Conservation (phyloP, 768 basidiomycete genomes). For the Baorangia bicolor region DNA sequence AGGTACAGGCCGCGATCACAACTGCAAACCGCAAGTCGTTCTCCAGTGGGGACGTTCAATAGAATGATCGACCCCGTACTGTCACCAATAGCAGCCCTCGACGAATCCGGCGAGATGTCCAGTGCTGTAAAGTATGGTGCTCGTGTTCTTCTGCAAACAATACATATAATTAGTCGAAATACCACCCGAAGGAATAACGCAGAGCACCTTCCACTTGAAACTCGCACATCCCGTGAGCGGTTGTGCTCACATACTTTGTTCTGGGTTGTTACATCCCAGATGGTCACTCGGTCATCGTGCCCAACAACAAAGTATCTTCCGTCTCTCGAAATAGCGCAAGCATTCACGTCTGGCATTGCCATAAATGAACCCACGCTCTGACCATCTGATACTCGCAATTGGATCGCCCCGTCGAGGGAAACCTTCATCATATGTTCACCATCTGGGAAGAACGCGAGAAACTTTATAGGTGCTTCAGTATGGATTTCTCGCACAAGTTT, state of each 20-base stretch:
- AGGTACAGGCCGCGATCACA: background rate
- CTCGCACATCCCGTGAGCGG: background rate
- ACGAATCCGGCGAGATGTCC: background rate
- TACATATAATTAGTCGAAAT: background rate
- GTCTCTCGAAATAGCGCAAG: background rate
- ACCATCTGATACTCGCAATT: constrained; percentile 2
- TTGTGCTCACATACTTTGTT: background rate
- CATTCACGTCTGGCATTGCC: background rate
- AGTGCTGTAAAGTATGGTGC: background rate
- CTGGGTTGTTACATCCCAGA: background rate
- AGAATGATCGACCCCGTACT: background rate
- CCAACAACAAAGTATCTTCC: background rate
- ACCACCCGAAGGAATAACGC: no score
- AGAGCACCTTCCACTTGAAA: background rate
- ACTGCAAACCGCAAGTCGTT: background rate
- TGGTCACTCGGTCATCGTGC: background rate
- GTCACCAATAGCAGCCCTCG: background rate
- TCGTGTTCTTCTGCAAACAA: background rate
- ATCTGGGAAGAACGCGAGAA: background rate
- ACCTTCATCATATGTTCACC: constrained; percentile 2
- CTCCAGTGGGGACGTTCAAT: background rate
- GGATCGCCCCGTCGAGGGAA: background rate
- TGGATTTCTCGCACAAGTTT: background rate
- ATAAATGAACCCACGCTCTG: background rate
- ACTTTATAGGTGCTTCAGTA: background rate